Percentiles rank a stretch among this genome's conserved stretches.
These are phyloP conservation scores for Candida mesenterica DNA, from an alignment of 1,139 yeast species.

Conservation along the genomic window DNA sequence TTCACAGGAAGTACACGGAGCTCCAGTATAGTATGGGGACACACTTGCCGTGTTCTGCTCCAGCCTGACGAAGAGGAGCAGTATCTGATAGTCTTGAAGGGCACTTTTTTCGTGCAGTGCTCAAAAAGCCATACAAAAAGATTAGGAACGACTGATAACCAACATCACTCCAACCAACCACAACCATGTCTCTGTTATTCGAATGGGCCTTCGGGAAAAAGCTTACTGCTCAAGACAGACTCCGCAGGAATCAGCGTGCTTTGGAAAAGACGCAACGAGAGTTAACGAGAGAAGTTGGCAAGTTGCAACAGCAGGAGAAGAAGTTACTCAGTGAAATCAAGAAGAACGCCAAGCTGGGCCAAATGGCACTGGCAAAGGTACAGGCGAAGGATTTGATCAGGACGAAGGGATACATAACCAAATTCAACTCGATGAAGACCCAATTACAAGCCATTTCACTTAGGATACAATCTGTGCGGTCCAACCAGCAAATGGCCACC, in stretches of 20 bases:
- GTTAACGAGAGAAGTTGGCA: constrained; percentile 78
- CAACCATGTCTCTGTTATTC: constrained; percentile 45
- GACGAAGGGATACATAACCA: constrained; percentile 76
- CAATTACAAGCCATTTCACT: constrained; percentile 92
- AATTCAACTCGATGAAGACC: constrained; percentile 91
- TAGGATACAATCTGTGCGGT: constrained; percentile 84
- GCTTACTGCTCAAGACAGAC: constrained; percentile 89
- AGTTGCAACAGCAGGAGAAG: constrained; percentile 89
- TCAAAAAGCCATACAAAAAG: too few species aligned
- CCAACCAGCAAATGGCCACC: constrained; percentile 92
- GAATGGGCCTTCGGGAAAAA: constrained; percentile 97
- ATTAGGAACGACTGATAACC: too few species aligned
- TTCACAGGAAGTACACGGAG: too few species aligned
- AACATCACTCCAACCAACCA: too few species aligned
- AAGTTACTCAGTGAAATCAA: constrained; percentile 81
- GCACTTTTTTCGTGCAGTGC: too few species aligned
- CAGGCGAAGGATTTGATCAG: constrained; percentile 95
- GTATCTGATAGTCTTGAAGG: too few species aligned
- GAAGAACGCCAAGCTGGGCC: constrained; percentile 87
- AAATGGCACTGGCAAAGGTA: constrained; percentile 83
- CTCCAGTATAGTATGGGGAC: too few species aligned
- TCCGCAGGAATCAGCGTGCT: constrained; percentile 93
- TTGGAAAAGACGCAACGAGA: constrained; percentile 93
- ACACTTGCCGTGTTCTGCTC: too few species aligned
- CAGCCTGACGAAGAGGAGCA: too few species aligned